Conservation (phyloP, 345 rosid species). For the Eucalyptus decipiens region DNA sequence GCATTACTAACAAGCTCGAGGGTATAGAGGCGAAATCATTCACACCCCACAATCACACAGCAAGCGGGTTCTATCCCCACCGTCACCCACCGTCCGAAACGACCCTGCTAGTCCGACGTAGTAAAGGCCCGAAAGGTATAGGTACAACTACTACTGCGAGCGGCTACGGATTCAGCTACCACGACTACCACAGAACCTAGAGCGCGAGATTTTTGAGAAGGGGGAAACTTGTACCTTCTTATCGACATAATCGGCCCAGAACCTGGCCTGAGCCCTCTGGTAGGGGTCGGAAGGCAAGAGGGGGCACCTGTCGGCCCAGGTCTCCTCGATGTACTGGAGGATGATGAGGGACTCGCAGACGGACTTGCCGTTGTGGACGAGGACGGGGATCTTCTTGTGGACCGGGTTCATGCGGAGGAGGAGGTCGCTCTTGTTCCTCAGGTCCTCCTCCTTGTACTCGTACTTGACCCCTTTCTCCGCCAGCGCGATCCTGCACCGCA, state of each 20-base stretch:
- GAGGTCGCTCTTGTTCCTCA: constrained; percentile 7
- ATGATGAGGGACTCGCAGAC: not conserved
- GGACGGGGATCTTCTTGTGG: not conserved
- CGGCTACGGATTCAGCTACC: too few species aligned
- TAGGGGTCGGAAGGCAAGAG: constrained; percentile 1
- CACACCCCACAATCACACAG: not conserved
- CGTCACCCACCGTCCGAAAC: not conserved
- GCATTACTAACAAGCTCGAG: not conserved
- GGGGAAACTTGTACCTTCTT: not conserved
- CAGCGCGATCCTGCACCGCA: constrained; percentile 10
- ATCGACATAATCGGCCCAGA: constrained; percentile 15
- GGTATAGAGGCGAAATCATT: not conserved
- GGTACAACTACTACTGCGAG: not conserved
- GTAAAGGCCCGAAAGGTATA: not conserved
- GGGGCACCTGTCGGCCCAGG: not conserved
- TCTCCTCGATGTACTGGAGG: constrained; percentile 5
- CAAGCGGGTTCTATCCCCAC: not conserved
- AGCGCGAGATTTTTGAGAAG: not conserved
- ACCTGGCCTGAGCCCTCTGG: constrained; percentile 16
- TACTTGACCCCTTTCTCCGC: constrained; percentile 5
- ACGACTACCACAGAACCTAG: not conserved
- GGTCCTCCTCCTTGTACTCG: constrained; percentile 7
- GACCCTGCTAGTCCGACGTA: not conserved
- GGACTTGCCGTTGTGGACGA: not conserved
- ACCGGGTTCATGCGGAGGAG: not conserved